Evolutionary conservation across 1,139 yeast species (phyloP), one percentile per base, ranked within the genome.

Genomic region (Kodamaea suecica): DNA sequence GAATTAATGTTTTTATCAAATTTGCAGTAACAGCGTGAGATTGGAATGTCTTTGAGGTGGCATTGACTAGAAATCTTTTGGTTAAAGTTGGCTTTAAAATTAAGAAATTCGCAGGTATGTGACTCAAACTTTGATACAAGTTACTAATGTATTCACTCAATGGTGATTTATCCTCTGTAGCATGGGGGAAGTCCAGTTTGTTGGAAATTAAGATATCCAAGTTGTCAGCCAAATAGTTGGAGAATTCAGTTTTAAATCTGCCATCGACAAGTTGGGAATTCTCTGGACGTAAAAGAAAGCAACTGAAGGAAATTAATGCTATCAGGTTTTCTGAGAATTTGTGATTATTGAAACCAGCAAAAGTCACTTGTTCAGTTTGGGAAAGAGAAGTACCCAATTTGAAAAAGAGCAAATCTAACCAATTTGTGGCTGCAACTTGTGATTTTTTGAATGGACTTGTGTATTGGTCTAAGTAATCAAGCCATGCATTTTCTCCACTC

Each of bases 41-140:
- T 39, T 68, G 75, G 41, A 62, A 70, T 0, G 73, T 61, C 34
- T 58, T 62, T 25, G 55, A 52, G 3, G 63, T 52, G 27, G 58
- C 52, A 34, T 51, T 53, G 32, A 68, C 48, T 33, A 69, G 53
- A 40, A 56, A 63, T 34, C 51, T 55, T 37, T 66, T 66, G 16
- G 65, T 52, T 16, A 59, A 47, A 4, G 53, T 47, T 0, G 63
- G 61, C 31, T 52, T 54, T 30, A 64, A 40, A 23, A 63, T 40
- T 4, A 42, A 36, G 20, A 47, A 43, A 27, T 48, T 48, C 36
- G 45, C 47, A 2, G 59, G 56, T 9, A 58, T 51, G 27, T 52
- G 51, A 37, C 53, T 47, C 27, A 63, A 47, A 2, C 65, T 50
- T 29, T 59, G 63, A 41, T 59, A 67, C 29, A 70, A 52, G 28